A percentile compares a stretch with the other conserved stretches of the same genome.
These are phyloP conservation scores for Mortierella sp. DNA, from an alignment of 371 early-diverging fungal genomes.

Conservation along the genomic window DNA sequence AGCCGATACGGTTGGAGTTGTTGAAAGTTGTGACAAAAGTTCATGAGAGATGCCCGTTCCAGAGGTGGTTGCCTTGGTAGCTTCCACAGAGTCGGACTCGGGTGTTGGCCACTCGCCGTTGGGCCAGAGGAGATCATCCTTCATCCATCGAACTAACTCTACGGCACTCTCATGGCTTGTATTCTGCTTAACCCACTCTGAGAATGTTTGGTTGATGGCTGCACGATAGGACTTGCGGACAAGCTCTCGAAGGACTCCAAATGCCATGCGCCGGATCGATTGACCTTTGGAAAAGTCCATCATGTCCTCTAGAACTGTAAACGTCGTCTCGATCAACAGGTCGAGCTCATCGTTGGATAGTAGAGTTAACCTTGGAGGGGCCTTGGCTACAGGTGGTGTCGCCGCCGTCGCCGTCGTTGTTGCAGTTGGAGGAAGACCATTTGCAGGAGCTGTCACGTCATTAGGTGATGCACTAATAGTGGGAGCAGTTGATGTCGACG, in stretches of 20 bases:
- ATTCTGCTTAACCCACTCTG: slow-evolving; percentile 35
- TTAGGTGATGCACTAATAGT: background rate
- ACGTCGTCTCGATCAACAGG: slow-evolving; percentile 46
- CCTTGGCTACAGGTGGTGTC: background rate
- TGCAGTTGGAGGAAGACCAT: background rate
- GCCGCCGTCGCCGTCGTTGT: no score
- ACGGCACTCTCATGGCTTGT: slow-evolving; percentile 41
- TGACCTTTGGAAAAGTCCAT: slow-evolving; percentile 52
- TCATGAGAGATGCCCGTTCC: no score
- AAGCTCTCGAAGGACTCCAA: slow-evolving; percentile 45
- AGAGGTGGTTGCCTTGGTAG: background rate
- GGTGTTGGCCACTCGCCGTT: slow-evolving; percentile 41
- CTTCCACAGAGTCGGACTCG: background rate
- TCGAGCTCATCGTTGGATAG: slow-evolving; percentile 47
- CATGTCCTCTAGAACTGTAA: slow-evolving; percentile 50
- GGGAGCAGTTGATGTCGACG: background rate
- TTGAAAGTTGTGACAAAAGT: no score
- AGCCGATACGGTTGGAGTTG: background rate
- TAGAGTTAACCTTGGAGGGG: slow-evolving; percentile 12
- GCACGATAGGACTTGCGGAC: slow-evolving; percentile 50
- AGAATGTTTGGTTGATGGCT: slow-evolving; percentile 50
- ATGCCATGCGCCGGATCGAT: slow-evolving; percentile 51
- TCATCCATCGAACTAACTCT: slow-evolving; percentile 50
- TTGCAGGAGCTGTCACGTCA: background rate
- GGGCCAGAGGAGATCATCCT: slow-evolving; percentile 49